Conservation (phyloP, 2,329 filamentous ascomycete genomes). For the Exserohilum turcica region DNA sequence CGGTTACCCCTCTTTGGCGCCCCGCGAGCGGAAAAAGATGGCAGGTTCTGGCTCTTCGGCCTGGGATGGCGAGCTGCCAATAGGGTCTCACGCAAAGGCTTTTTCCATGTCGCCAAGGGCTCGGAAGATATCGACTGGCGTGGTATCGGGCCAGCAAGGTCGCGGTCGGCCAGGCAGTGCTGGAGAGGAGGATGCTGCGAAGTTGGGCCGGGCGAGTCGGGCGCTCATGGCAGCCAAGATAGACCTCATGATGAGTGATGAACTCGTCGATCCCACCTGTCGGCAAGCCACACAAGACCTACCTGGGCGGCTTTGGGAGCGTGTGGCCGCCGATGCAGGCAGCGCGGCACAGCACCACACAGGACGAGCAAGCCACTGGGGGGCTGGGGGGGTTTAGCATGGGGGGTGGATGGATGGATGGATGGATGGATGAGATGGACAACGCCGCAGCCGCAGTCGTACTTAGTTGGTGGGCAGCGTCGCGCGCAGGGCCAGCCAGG, state of each 20-base stretch:
- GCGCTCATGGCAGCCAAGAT: constrained; percentile 4
- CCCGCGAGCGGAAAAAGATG: constrained; percentile 10
- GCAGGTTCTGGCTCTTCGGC: constrained; percentile 6
- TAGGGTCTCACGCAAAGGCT: constrained; percentile 5
- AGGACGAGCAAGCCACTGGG: background rate
- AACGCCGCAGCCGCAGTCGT: constrained; percentile 9
- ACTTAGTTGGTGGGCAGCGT: constrained; percentile 5
- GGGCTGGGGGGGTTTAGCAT: background rate
- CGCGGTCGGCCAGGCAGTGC: constrained; percentile 1
- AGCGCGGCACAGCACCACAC: background rate
- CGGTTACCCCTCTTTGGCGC: constrained; percentile 16
- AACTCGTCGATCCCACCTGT: background rate
- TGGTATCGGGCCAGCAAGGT: background rate
- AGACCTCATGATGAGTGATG: constrained; percentile 5
- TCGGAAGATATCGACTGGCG: background rate
- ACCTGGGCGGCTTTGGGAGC: constrained; percentile 3
- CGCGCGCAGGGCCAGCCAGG: background rate
- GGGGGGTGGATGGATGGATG: background rate
- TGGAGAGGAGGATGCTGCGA: constrained; percentile 5
- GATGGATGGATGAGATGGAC: constrained; percentile 1
- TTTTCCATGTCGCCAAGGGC: constrained; percentile 8
- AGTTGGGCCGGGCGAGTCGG: constrained; percentile 6
- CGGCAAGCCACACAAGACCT: background rate
- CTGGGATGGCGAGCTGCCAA: constrained; percentile 11
- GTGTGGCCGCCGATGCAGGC: background rate